phyloP scores from a whole-genome alignment of 371 early-diverging fungal genomes.

The Basidiobolus meristosporus region DNA sequence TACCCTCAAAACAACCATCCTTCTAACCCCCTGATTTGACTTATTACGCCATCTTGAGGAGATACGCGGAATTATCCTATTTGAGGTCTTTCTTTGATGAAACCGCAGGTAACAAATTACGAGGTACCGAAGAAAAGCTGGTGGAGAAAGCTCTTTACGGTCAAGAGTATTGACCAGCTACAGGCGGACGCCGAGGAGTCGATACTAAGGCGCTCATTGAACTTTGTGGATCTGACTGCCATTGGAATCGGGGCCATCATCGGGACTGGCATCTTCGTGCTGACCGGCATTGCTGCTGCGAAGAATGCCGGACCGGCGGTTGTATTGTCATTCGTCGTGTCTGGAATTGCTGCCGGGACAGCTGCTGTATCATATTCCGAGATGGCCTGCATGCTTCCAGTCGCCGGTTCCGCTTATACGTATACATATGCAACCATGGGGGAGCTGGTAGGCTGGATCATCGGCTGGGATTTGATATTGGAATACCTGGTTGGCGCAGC shows the following conservation, averaged over 20 bases:
- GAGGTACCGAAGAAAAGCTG: no score
- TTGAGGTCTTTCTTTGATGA: no score
- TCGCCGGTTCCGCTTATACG: slow-evolving; percentile 68
- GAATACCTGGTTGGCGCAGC: slow-evolving; percentile 67
- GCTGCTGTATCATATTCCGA: slow-evolving; percentile 68
- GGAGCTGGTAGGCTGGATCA: slow-evolving; percentile 61
- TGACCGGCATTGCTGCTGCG: slow-evolving; percentile 38
- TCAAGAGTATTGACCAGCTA: no score
- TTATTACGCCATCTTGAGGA: no score
- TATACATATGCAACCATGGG: slow-evolving; percentile 72
- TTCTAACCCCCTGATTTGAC: no score
- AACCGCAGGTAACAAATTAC: no score
- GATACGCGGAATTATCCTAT: no score
- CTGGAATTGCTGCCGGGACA: slow-evolving; percentile 46
- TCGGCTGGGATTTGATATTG: slow-evolving; percentile 72
- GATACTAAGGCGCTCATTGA: no score
- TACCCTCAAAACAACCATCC: no score
- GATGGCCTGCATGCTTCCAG: slow-evolving; percentile 66
- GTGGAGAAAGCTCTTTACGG: no score
- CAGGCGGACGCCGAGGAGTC: no score
- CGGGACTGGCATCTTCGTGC: no score
- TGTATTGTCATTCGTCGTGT: slow-evolving; percentile 52
- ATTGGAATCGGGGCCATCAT: slow-evolving; percentile 49
- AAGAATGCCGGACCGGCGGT: slow-evolving; percentile 62
- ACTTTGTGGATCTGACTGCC: slow-evolving; percentile 7